Base-by-base conservation (phyloP, 2,329 filamentous ascomycete genomes). In the Aureobasidium sp. region DNA sequence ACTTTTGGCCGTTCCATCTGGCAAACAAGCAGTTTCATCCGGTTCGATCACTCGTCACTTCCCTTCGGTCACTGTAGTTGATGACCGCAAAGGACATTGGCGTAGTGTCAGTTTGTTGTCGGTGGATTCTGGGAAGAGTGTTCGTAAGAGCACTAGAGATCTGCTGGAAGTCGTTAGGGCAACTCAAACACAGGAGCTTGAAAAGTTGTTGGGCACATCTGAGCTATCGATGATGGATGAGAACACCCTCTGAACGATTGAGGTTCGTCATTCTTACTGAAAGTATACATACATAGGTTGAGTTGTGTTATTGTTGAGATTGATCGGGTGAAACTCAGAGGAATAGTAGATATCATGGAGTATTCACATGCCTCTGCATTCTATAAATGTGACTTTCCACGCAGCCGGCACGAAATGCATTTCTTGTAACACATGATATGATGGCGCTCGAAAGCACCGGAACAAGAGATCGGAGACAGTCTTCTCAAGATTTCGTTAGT, bases 41-140 rank as follows among this genome's bases (percentile, higher is more conserved):
- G 34, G 49, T 15, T 37, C 61, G 31, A 37, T 60, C 9, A 64
- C 68, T 27, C 64, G 67, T 2, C 67, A 66, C 2, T 73, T 68
- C 49, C 70, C 70, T 14, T 72, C 69, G 17, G 70, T 70, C 11
- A 72, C 70, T 1, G 70, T 72, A 1, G 61, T 72, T 8, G 70
- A 73, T 57, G 71, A 73, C 55, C 65, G 69, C 15, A 69, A 70
- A 49, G 70, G 71, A 9, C 66, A 71, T 48, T 67, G 63, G 63
- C 63, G 68, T 1, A 69, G 67, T 58, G 63, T 72, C 20, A 69
- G 67, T 20, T 60, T 71, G 47, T 66, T 71, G 27, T 70, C 68
- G 12, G 67, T 67, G 22, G 62, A 62, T 12, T 63, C 63, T 31
- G 53, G 57, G 25, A 63, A 58, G 48, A 63, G 56, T 39, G 31